Evolutionary conservation across 148 eudicot genomes (phyloP).

Genomic region (Bassia scoparia): DNA sequence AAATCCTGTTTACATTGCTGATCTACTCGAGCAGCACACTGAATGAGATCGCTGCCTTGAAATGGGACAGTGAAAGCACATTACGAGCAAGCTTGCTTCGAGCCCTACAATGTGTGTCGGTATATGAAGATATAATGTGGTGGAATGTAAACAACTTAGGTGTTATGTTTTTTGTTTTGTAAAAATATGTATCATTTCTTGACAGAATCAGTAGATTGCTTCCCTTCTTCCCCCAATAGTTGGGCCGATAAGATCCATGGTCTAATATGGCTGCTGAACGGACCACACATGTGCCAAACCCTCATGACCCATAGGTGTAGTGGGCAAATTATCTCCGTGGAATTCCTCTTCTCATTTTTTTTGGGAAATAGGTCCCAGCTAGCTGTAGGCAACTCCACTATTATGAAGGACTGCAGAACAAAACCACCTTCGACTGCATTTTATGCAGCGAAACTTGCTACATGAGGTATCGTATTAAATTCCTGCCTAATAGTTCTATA

Average conservation of each 20-base stretch:
- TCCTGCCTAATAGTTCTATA: neutral
- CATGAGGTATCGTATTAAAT: conserved; percentile 48
- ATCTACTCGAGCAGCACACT: conserved; percentile 62
- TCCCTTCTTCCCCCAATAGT: conserved; percentile 38
- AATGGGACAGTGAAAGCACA: conserved; percentile 75
- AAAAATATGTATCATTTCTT: no score
- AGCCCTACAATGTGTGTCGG: conserved; percentile 61
- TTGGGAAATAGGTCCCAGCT: conserved; percentile 81
- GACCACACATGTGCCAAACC: conserved; percentile 60
- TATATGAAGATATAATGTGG: conserved; percentile 61
- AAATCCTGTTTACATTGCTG: conserved; percentile 52
- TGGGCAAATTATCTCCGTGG: conserved; percentile 90
- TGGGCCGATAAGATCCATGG: conserved; percentile 90
- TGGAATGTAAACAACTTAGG: conserved; percentile 26
- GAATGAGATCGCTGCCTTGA: conserved; percentile 74
- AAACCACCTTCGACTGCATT: conserved; percentile 71
- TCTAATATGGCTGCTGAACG: conserved; percentile 65
- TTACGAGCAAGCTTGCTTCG: conserved; percentile 50
- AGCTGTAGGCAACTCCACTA: conserved; percentile 74
- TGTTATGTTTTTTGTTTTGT: neutral
- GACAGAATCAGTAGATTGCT: no score
- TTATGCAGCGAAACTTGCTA: conserved; percentile 53
- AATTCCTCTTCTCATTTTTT: conserved; percentile 71
- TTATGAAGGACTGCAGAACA: conserved; percentile 75
- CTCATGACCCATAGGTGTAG: conserved; percentile 81